These are phyloP conservation scores for Hanseniaspora guilliermondii DNA, from an alignment of 805 yeast species.

Conservation along the genomic window DNA sequence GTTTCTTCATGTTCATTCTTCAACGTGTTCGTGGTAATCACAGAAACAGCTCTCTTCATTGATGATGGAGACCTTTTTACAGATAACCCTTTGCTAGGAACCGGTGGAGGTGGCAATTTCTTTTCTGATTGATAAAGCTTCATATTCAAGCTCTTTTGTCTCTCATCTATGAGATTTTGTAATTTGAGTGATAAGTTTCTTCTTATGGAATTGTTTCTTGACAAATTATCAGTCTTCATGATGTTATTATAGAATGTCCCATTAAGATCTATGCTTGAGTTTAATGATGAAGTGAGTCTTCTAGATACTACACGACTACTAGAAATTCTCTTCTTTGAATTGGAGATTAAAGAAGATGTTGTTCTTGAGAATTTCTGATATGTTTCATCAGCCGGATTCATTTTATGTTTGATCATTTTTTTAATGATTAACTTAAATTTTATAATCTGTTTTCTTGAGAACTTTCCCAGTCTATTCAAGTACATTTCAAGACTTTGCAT, in stretches of 20 bases:
- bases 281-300: slow-evolving; percentile 7
- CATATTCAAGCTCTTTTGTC: neutral
- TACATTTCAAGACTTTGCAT: neutral
- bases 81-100: slow-evolving; percentile 20
- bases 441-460: slow-evolving; percentile 2
- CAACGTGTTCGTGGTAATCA: slow-evolving; percentile 17
- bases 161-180: neutral
- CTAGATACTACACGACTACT: neutral
- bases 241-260: slow-evolving; percentile 12
- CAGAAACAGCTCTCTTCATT: slow-evolving; percentile 29
- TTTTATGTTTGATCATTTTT: neutral
- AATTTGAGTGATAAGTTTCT: slow-evolving; percentile 6
- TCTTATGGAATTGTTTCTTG: slow-evolving; percentile 5
- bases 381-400: neutral
- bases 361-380: slow-evolving; percentile 2
- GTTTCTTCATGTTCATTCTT: neutral
- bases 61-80: slow-evolving; percentile 28
- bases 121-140: slow-evolving; percentile 13
- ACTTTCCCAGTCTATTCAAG: neutral
- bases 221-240: neutral
- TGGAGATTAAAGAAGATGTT: neutral
- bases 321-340: neutral
- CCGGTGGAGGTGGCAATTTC: slow-evolving; percentile 19
- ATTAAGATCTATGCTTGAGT: slow-evolving; percentile 3
- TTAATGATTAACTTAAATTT: slow-evolving; percentile 2